Percentiles rank a stretch among this genome's conserved stretches.
phyloP scores from a whole-genome alignment of 352 stramenopile species.

The Globisporangium irregulare region DNA sequence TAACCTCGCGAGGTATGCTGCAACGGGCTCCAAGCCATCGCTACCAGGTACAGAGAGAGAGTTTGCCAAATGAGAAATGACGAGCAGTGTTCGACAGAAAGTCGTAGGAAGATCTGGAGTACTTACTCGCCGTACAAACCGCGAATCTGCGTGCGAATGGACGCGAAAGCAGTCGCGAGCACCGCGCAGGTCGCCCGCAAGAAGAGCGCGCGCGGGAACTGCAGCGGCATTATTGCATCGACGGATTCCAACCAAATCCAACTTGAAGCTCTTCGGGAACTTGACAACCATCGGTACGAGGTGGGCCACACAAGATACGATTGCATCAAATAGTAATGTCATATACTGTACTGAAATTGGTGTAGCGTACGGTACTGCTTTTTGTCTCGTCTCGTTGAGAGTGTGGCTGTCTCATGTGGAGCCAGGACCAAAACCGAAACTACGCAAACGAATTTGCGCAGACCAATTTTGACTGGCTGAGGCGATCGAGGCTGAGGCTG shows the following conservation, averaged over 20 bases:
- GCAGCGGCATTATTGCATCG: not conserved
- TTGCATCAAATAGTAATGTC: not conserved
- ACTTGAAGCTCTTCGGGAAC: not conserved
- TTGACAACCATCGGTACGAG: not conserved
- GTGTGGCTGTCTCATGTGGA: no score
- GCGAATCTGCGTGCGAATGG: constrained; percentile 77
- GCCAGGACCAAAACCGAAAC: no score
- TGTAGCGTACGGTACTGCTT: no score
- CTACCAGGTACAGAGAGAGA: constrained; percentile 13
- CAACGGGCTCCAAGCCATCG: constrained; percentile 58
- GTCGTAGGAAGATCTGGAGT: not conserved
- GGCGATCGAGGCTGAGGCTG: no score
- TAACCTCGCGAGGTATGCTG: constrained; percentile 42
- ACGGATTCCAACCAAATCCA: not conserved
- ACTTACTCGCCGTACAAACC: constrained; percentile 76
- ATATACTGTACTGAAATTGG: no score
- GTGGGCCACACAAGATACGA: constrained; percentile 10
- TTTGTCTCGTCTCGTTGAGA: no score
- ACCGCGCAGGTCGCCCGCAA: constrained; percentile 42
- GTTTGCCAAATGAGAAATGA: not conserved
- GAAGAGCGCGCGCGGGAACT: constrained; percentile 39
- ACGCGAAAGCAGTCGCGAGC: constrained; percentile 69
- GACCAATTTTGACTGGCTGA: no score
- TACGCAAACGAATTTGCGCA: no score
- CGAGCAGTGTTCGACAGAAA: not conserved